These are phyloP conservation scores for Hydrangea macrophylla DNA, from an alignment of 148 eudicot genomes.

Conservation along the genomic window DNA sequence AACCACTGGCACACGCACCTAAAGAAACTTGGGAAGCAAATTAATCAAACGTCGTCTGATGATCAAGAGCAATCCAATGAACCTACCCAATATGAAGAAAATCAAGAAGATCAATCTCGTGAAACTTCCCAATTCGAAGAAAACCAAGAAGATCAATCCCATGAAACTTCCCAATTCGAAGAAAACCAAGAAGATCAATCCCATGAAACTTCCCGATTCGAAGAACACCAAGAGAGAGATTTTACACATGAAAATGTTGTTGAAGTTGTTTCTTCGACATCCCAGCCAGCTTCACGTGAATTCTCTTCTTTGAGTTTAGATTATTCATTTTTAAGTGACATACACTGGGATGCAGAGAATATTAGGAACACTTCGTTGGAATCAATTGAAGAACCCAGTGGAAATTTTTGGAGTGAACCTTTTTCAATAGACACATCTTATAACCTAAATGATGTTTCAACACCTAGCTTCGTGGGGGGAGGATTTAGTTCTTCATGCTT, in stretches of 20 bases:
- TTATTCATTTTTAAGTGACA: not conserved
- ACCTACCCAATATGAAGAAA: not conserved
- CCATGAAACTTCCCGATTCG: too few species aligned
- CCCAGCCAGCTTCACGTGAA: not conserved
- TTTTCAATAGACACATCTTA: conserved; percentile 2
- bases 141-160: not conserved
- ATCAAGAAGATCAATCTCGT: not conserved
- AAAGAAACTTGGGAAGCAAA: conserved; percentile 22
- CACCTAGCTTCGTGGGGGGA: not conserved
- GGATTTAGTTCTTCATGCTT: not conserved
- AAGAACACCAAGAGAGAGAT: not conserved
- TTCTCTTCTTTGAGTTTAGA: not conserved
- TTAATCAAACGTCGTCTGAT: conserved; percentile 5
- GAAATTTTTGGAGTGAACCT: not conserved
- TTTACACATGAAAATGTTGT: not conserved
- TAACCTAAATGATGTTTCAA: not conserved
- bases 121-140: not conserved
- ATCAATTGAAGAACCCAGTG: not conserved
- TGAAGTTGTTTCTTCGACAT: too few species aligned
- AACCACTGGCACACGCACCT: conserved; percentile 36
- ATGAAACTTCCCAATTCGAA: not conserved
- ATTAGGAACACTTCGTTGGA: not conserved
- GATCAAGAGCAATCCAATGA: not conserved
- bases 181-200: not conserved
- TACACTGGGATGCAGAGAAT: not conserved